Percentiles rank a stretch among this genome's conserved stretches.
Conservation (phyloP, 2,329 filamentous ascomycete species). For the Claviceps sp. region DNA sequence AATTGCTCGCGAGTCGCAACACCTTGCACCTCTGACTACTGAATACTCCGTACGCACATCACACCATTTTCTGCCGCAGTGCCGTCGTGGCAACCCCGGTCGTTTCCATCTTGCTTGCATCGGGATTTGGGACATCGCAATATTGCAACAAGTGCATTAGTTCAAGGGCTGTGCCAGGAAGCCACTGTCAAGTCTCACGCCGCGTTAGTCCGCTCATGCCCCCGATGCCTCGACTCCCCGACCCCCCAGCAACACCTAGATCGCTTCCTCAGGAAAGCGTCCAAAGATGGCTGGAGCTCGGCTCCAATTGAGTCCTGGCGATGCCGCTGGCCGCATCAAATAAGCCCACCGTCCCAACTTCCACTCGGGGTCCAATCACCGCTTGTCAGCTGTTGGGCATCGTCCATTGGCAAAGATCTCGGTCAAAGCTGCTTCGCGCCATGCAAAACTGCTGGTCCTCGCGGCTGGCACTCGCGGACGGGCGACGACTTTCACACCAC, state of each 20-base stretch:
- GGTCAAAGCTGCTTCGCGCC: background rate
- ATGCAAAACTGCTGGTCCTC: background rate
- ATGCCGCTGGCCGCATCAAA: background rate
- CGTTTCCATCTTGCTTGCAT: background rate
- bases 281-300: background rate
- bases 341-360: background rate
- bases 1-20: too few species aligned
- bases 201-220: constrained; percentile 2
- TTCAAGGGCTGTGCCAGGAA: background rate
- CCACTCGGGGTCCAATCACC: constrained; percentile 4
- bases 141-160: background rate
- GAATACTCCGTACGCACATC: background rate
- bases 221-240: background rate
- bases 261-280: background rate
- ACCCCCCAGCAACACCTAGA: background rate
- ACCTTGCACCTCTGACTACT: background rate
- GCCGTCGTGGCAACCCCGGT: background rate
- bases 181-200: constrained; percentile 1
- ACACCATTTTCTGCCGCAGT: background rate
- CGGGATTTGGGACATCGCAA: background rate
- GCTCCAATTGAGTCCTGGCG: background rate
- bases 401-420: background rate
- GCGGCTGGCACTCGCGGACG: background rate
- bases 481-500: background rate
- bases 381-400: constrained; percentile 4